phyloP scores from a whole-genome alignment of 352 stramenopile genomes.

The Pythium oligandrum region DNA sequence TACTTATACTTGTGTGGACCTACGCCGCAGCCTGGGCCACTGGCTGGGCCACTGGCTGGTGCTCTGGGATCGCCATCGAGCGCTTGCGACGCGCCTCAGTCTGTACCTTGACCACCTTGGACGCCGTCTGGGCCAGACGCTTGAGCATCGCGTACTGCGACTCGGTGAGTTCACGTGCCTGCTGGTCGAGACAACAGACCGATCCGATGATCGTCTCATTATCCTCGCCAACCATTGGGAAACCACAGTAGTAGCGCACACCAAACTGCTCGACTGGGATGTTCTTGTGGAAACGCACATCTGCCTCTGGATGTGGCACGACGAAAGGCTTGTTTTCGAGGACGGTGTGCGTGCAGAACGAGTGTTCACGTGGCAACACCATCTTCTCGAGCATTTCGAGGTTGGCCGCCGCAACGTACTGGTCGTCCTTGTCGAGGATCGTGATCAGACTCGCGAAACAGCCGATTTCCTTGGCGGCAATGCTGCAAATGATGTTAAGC shows the following conservation, averaged over 20 bases:
- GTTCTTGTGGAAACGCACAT: conserved; percentile 61
- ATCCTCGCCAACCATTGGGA: conserved; percentile 43
- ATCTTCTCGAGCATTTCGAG: conserved; percentile 24
- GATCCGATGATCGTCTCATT: conserved; percentile 42
- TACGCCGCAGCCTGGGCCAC: too few species aligned
- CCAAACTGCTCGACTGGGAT: conserved; percentile 22
- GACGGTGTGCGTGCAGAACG: conserved; percentile 64
- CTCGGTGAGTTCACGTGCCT: conserved; percentile 32
- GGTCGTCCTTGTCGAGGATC: conserved; percentile 43
- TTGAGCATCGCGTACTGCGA: conserved; percentile 47
- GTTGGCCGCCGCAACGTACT: conserved; percentile 46
- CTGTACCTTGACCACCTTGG: conserved; percentile 26
- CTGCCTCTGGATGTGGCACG: conserved; percentile 46
- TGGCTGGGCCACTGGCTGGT: too few species aligned
- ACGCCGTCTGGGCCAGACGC: conserved; percentile 37
- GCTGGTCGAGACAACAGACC: conserved; percentile 44
- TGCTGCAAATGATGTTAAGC: conserved; percentile 61
- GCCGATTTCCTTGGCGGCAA: conserved; percentile 47
- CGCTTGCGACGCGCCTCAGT: not conserved
- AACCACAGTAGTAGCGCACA: conserved; percentile 74
- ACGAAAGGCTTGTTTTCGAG: conserved; percentile 55
- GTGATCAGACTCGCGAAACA: conserved; percentile 59
- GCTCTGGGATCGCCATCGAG: too few species aligned
- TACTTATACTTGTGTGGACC: too few species aligned
- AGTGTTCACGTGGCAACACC: conserved; percentile 46